Evolutionary conservation across 2,329 filamentous ascomycete species (phyloP), one percentile per base, ranked within the genome.

Genomic region (Sporothrix variecibatus): DNA sequence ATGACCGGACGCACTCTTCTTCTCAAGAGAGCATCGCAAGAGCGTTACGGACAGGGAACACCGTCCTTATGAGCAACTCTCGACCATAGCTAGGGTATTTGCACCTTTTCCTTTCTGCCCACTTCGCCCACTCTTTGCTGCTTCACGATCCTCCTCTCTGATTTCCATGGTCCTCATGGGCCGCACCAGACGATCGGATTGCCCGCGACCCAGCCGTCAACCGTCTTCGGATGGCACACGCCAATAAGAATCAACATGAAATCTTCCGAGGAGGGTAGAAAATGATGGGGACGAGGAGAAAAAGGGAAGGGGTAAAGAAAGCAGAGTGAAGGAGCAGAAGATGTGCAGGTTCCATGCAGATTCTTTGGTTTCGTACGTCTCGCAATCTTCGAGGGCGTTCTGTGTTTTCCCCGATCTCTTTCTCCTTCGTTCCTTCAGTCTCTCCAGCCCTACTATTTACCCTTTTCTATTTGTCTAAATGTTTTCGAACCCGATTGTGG

Each of bases 131-230:
- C 38, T 15, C 46, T 23, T 11, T 20, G 3, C 40, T 31, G 12
- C 40, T 34, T 31, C 26, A 51, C 43, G 26, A 34, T 23, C 26
- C 17, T 34, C 43, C 34, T 49, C 65, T 34, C 15, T 31, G 5
- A 34, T 40, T 40, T 64, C 60, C 9, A 38, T 40, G 43, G 43
- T n/a, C 20, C 43, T 68, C 17, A n/a, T 68, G 43, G 17, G 11
- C 43, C 43, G 43, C 65, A 34, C 26, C 40, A 67, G 64, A 49
- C 64, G 64, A 67, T 67, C 40, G 40, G 64, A 69, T 53, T 26
- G 3, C 65, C 17, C 46, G 26, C 43, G 23, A 49, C 40, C 64
- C 64, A 67, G 6, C 64, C 23, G 64, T 15, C 40, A 49, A 23
- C 43, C 17, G 65, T 69, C 43, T 51, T 28, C 43, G 43, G 65